Evolutionary conservation across 2,329 filamentous ascomycete species (phyloP), one percentile per base, ranked within the genome.

Genomic region (Sporothrix globosa): DNA sequence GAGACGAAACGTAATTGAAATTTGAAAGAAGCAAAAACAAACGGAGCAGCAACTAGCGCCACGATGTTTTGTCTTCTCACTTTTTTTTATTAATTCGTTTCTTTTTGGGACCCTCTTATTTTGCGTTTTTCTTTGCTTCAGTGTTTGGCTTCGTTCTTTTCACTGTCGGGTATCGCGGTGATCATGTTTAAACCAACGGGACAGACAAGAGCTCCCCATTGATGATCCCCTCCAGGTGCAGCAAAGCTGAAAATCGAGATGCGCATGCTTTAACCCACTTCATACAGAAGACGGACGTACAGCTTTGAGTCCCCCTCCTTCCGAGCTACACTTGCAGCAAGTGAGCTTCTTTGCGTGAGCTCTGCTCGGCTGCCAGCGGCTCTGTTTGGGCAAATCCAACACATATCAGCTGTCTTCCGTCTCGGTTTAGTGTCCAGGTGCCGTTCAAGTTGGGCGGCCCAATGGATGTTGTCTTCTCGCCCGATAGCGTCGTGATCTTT

Each of bases 171-270:
- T 44, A 63, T 46, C 39, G 58, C 58, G 58, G 58, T 19, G 58
- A 27, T 63, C 39, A 19, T 14, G 6, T 46, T 46, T 24, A 44
- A 27, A 27, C 6, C 17, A 1, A 21, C 19, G 39, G 39, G 58
- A 21, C 13, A 63, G 39, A 63, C 21, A 63, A 27, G n/a, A 63
- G 58, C 58, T 63, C 21, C 39, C 56, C 34, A 11, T 13, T 13
- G 30, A n/a, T 39, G 54, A 39, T 58, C 54, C 54, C 27, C 54
- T 39, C 17, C 30, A 39, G 30, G 30, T 39, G 19, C 9, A 44
- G 39, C 58, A 11, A 61, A 41, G 58, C 58, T 63, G 39, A 61
- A 44, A 46, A 27, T 63, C 58, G 39, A 63, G 58, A 63, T 46
- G 21, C 39, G 44, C 19, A 17, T 50, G 6, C 17, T 44, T 44